A percentile compares a stretch with the other conserved stretches of the same genome.
These are phyloP conservation scores for Sporothrix globosa DNA, from an alignment of 2,329 filamentous ascomycete genomes.

Conservation along the genomic window DNA sequence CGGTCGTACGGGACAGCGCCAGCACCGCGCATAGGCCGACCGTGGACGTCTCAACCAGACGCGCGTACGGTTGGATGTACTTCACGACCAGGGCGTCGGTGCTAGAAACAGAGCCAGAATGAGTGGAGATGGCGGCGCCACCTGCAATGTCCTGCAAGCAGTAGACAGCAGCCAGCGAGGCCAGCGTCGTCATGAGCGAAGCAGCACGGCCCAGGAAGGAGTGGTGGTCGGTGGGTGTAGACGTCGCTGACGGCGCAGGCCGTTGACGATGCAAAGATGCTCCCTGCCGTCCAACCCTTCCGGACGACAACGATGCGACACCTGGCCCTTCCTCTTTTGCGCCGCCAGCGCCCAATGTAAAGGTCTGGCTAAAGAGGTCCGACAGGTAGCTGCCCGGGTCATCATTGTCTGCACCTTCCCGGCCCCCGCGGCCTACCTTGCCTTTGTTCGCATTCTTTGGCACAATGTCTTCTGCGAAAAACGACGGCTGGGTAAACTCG, in stretches of 20 bases:
- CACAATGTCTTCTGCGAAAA: conserved; percentile 55
- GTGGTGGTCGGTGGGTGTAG: not conserved
- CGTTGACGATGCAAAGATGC: not conserved
- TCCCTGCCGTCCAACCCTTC: not conserved
- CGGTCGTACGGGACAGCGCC: conserved; percentile 27
- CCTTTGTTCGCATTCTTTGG: not conserved
- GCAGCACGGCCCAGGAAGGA: not conserved
- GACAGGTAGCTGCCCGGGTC: conserved; percentile 52
- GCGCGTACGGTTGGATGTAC: conserved; percentile 28
- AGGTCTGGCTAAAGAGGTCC: conserved; percentile 51
- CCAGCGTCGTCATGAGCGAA: not conserved
- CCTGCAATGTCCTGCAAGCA: not conserved
- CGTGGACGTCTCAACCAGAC: conserved; percentile 29
- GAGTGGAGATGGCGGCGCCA: not conserved
- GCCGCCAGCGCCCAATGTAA: conserved; percentile 46
- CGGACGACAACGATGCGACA: too few relatives aligned
- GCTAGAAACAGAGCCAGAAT: too few relatives aligned
- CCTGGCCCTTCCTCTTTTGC: not conserved
- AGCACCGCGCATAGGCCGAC: conserved; percentile 32
- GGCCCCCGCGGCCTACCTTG: not conserved
- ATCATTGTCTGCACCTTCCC: conserved; percentile 36
- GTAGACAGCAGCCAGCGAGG: conserved; percentile 13
- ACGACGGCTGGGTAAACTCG: conserved; percentile 55
- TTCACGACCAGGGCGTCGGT: conserved; percentile 20
- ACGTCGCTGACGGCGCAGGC: not conserved